Percentiles rank a stretch among this genome's conserved stretches.
phyloP scores from a whole-genome alignment of 169 alveolate species.

The Theileria orientalis region DNA sequence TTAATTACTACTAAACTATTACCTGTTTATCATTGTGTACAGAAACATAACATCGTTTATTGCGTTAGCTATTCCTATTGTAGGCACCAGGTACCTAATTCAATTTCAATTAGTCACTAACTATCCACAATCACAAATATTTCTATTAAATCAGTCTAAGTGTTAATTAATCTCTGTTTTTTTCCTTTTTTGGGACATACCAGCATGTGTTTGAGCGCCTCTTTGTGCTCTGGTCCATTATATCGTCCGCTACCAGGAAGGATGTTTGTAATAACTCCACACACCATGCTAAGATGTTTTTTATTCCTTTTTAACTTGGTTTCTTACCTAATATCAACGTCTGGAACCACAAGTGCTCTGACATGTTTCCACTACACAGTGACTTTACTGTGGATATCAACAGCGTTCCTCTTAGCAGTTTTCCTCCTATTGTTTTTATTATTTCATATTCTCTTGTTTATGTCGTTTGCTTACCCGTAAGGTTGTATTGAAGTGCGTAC shows the following conservation, averaged over 20 bases:
- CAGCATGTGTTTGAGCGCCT: constrained; percentile 74
- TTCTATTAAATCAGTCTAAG: background rate
- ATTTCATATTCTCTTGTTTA: background rate
- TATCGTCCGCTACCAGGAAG: constrained; percentile 78
- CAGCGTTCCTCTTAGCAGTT: constrained; percentile 56
- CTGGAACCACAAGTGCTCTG: constrained; percentile 46
- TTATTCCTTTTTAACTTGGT: background rate
- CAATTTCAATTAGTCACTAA: background rate
- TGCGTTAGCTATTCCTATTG: constrained; percentile 73
- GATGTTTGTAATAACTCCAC: constrained; percentile 77
- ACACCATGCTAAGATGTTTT: constrained; percentile 70
- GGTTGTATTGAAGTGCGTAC: constrained; percentile 55
- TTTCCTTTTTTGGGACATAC: too few relatives aligned
- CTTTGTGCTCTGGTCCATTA: constrained; percentile 74
- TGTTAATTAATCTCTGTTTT: too few relatives aligned
- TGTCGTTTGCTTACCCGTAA: constrained; percentile 34
- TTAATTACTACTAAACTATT: background rate
- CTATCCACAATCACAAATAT: constrained; percentile 6
- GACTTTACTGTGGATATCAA: constrained; percentile 36
- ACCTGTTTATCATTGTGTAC: constrained; percentile 71
- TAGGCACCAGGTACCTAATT: constrained; percentile 72
- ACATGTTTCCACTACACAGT: constrained; percentile 30
- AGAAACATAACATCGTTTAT: constrained; percentile 73
- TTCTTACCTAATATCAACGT: constrained; percentile 49
- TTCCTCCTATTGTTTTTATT: constrained; percentile 44